Conservation (phyloP, 257 asterid genomes). For the Voacanga thouarsii region DNA sequence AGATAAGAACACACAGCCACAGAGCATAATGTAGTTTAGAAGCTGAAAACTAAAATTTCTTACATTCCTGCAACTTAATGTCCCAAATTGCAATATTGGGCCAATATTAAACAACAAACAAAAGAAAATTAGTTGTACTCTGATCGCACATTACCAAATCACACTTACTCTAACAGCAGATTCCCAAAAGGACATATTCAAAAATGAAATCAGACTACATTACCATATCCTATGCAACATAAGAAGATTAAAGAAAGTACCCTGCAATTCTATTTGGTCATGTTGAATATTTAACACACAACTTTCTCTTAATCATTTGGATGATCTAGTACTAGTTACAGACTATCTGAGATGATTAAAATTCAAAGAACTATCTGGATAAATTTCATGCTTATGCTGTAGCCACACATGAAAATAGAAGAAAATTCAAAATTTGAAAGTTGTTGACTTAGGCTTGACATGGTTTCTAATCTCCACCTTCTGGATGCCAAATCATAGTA, state of each 20-base stretch:
- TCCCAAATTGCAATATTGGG: too few species aligned
- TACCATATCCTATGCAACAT: neutral
- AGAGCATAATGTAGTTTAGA: neutral
- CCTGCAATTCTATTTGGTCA: too few species aligned
- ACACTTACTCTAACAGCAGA: neutral
- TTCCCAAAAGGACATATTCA: too few species aligned
- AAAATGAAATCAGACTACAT: neutral
- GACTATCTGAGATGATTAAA: neutral
- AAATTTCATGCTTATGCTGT: neutral
- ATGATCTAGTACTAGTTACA: too few species aligned
- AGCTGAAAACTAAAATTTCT: neutral
- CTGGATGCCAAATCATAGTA: neutral
- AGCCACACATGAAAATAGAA: neutral
- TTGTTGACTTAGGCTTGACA: neutral
- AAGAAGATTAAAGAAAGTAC: neutral
- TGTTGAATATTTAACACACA: too few species aligned
- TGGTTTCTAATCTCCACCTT: neutral
- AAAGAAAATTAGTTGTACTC: neutral
- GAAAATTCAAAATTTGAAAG: neutral
- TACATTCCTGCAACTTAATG: neutral
- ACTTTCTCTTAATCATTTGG: too few species aligned
- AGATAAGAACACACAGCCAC: slow-evolving; percentile 4
- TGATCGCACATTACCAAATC: neutral
- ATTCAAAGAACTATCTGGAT: neutral
- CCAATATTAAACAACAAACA: neutral